Evolutionary conservation across 2,329 filamentous ascomycete genomes (phyloP).

Genomic region (Didymella pomorum): DNA sequence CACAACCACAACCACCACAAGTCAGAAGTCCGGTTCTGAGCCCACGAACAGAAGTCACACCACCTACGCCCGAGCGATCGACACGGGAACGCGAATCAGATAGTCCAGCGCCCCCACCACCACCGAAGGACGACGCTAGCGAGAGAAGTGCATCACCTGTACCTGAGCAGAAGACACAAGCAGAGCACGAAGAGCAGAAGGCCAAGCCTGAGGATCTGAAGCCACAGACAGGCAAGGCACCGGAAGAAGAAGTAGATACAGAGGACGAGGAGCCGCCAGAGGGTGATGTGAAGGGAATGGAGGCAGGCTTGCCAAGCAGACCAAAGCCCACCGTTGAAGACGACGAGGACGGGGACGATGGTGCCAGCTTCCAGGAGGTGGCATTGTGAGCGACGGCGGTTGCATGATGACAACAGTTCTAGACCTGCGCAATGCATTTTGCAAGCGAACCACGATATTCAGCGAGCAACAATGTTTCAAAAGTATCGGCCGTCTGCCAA

Average conservation of each 20-base stretch:
- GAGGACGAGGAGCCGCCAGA: slow-evolving; percentile 34
- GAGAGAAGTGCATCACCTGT: slow-evolving; percentile 34
- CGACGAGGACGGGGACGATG: slow-evolving; percentile 40
- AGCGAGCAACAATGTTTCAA: background rate
- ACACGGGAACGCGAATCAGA: slow-evolving; percentile 36
- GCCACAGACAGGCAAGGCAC: slow-evolving; percentile 37
- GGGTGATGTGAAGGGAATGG: slow-evolving; percentile 36
- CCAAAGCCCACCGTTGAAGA: slow-evolving; percentile 42
- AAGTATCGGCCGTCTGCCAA: too few species aligned
- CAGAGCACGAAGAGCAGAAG: slow-evolving; percentile 43
- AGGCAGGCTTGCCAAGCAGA: slow-evolving; percentile 40
- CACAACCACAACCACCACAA: slow-evolving; percentile 32
- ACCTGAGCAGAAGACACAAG: slow-evolving; percentile 42
- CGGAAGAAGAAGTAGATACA: slow-evolving; percentile 37
- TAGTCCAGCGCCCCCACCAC: slow-evolving; percentile 44
- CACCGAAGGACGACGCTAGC: slow-evolving; percentile 43
- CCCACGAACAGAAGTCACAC: slow-evolving; percentile 60
- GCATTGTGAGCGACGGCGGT: slow-evolving; percentile 7
- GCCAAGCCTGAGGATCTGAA: slow-evolving; percentile 46
- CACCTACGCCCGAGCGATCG: slow-evolving; percentile 58
- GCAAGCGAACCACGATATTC: background rate
- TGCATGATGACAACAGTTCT: background rate
- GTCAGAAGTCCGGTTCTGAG: slow-evolving; percentile 48
- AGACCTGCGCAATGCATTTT: slow-evolving; percentile 1
- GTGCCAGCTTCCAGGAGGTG: slow-evolving; percentile 48